phyloP scores from a whole-genome alignment of 1,284 basidiomycete species.

The Cronartium quercuum region DNA sequence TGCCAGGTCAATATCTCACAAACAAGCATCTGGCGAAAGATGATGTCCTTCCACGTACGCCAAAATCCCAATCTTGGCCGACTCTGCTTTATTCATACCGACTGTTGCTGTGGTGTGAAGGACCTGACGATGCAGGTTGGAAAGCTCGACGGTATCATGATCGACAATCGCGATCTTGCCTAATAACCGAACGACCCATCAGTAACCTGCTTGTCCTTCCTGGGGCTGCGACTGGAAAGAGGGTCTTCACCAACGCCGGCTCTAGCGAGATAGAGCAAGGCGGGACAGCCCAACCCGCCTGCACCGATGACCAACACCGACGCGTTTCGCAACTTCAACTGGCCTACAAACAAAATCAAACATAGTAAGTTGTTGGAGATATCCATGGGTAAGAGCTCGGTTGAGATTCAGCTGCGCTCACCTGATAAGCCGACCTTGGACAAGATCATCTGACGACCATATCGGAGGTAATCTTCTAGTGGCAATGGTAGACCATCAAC shows the following conservation, averaged over 20 bases:
- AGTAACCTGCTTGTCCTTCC: not conserved
- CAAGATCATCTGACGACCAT: conserved; percentile 96
- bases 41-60: conserved; percentile 53
- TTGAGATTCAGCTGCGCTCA: conserved; percentile 46
- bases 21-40: not conserved
- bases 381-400: not conserved
- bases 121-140: conserved; percentile 90
- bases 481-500: conserved; percentile 45
- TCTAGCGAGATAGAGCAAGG: conserved; percentile 83
- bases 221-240: not conserved
- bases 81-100: conserved; percentile 76
- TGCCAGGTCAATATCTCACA: not conserved
- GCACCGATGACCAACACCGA: conserved; percentile 85
- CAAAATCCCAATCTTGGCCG: conserved; percentile 64
- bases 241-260: conserved; percentile 71
- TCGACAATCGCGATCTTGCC: conserved; percentile 82
- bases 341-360: conserved; percentile 58
- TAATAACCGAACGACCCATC: conserved; percentile 45
- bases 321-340: conserved; percentile 68
- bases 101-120: conserved; percentile 73
- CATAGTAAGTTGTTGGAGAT: not conserved
- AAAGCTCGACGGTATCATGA: conserved; percentile 80
- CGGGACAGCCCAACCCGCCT: conserved; percentile 92
- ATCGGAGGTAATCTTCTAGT: conserved; percentile 70
- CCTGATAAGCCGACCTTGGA: conserved; percentile 79